Base-by-base conservation (phyloP, 2,329 filamentous ascomycete species). In the Exophiala sp. region DNA sequence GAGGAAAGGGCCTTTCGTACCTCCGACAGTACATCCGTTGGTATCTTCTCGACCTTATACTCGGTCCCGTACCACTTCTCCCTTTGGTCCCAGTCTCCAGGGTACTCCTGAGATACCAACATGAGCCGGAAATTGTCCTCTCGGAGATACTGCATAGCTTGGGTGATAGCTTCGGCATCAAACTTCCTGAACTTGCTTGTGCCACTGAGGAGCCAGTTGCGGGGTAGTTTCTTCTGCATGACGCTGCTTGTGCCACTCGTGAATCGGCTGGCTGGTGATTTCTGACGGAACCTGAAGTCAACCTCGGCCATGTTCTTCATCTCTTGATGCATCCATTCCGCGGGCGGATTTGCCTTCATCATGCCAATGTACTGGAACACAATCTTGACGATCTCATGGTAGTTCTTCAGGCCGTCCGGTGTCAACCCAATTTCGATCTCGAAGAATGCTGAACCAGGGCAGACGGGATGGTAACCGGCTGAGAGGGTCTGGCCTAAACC, bases 51-150 rank as follows among this genome's bases (percentile, higher is more conserved):
- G 24, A 83, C 78, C 56, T 82, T 86, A 70, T 96, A 95, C 63
- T 97, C 90, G 0, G 93, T 98, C 7, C 91, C 91, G 62, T 98
- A 98, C 93, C 93, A 98, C 65, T 90, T 88, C 72, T 98, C 93
- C 64, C 86, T 94, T 65, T 83, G 72, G 58, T 94, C 79, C 87
- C 88, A 96, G 44, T 81, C 78, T 0, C 88, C 90, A 0, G 90
- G 90, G 59, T 83, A 86, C 7, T 86, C 84, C 63, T 89, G 86
- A 19, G 88, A 91, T 22, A 94, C 81, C 43, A 97, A 76, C 1
- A 81, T 83, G 66, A 96, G 78, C 23, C 88, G 81, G 71, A 97
- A 89, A 64, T 96, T 97, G 65, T 97, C 90, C 0, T 90, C 86
- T 16, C 83, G 78, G 41, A 98, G 70, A 62, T 80, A 86, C 3